Base-by-base conservation (phyloP, 352 stramenopile species). In the Globisporangium middletonii region DNA sequence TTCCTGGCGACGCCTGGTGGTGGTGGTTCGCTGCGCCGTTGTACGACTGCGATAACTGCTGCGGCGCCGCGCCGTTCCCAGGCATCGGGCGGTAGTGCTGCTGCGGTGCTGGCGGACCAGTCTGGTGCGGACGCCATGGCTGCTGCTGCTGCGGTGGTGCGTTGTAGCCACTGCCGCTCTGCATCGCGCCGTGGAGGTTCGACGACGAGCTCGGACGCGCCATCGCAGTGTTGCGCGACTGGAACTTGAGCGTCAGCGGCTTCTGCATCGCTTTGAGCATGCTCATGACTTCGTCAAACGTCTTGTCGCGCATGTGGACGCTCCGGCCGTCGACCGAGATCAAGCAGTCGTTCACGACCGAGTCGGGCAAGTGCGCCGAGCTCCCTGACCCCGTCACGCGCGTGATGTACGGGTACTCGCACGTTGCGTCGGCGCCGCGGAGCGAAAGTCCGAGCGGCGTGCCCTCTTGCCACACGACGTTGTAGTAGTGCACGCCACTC, bases 231-330 rank as follows among this genome's bases (percentile, higher is more conserved):
- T 47, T 50, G 12, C 79, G 74, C 18, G 77, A 68, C 57, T 94
- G 80, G 62, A 95, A 95, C 64, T 89, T 91, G 33, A 95, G 57
- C 41, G 81, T 89, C 50, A 95, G 62, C 7, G 85, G 85, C 64
- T 95, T 95, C 42, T 86, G 83, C 79, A 95, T 90, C 30, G 81
- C 75, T 67, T 93, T 93, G 50, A 95, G 78, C 70, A 92, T 79
- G 30, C 71, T 72, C 85, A 95, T 95, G 27, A 93, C 82, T 65
- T 93, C 85, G 49, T 95, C 84, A 53, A 95, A 95, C 5, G 80
- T 77, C 68, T 87, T 91, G 69, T 92, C 79, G 13, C 79, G 82
- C 56, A 76, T 62, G 50, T 94, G 84, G 28, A 92, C 82, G 41
- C 82, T 92, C 15, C 78, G 78, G n/a, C 82, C 82, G 42, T 92